Evolutionary conservation across 2,329 filamentous ascomycete genomes (phyloP).

Genomic region (Pseudodiploospora longispora): DNA sequence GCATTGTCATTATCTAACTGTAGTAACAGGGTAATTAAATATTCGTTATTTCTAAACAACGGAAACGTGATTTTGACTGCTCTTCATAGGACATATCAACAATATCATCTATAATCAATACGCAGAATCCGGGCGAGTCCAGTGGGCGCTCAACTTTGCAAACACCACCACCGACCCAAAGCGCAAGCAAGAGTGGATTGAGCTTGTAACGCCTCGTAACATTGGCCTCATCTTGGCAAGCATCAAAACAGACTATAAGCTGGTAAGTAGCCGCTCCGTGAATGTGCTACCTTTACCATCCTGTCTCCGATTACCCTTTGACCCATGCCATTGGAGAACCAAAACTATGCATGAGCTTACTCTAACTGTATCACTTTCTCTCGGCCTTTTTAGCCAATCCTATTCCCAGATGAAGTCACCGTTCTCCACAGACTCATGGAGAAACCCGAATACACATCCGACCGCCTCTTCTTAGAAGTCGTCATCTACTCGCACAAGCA

Average conservation of each 20-base stretch:
- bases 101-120: constrained; percentile 79
- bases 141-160: constrained; percentile 68
- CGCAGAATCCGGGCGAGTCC: constrained; percentile 72
- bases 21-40: neutral
- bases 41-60: neutral
- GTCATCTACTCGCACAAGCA: constrained; percentile 69
- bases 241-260: constrained; percentile 80
- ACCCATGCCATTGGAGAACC: neutral
- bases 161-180: constrained; percentile 47
- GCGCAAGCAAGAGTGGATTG: constrained; percentile 56
- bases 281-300: no score
- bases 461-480: constrained; percentile 50
- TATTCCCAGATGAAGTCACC: constrained; percentile 71
- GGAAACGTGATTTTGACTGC: neutral
- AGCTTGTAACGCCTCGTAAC: constrained; percentile 57
- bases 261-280: constrained; percentile 46
- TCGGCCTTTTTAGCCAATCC: constrained; percentile 61
- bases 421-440: constrained; percentile 70
- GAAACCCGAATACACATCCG: constrained; percentile 33
- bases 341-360: neutral
- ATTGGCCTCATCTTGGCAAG: constrained; percentile 71
- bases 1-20: no score
- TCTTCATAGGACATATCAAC: constrained; percentile 58
- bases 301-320: neutral
- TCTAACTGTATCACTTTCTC: constrained; percentile 26